Evolutionary conservation across 2,329 filamentous ascomycete genomes (phyloP).

Genomic region (Paraconiothyrium sp.): DNA sequence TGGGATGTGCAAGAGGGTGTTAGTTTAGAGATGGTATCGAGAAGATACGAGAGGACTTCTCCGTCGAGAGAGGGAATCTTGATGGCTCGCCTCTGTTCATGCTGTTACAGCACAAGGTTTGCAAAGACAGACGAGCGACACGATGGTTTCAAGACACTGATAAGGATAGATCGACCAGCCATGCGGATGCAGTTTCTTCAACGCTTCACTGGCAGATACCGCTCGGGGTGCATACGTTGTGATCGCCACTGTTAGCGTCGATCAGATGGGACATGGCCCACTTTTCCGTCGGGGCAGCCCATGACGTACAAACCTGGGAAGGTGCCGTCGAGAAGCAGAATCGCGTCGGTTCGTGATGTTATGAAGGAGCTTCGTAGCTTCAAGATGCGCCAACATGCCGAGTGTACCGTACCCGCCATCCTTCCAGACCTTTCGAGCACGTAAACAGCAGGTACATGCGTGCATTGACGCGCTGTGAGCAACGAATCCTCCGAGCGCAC

Average conservation of each 20-base stretch:
- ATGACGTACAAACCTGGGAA: not conserved
- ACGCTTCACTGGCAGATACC: not conserved
- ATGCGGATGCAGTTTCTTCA: not conserved
- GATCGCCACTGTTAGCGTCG: not conserved
- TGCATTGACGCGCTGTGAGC: slow-evolving; percentile 4
- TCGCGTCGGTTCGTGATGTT: no score
- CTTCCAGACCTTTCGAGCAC: not conserved
- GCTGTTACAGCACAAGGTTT: no score
- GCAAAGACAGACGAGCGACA: no score
- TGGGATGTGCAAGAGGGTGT: no score
- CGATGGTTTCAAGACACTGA: not conserved
- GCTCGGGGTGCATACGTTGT: not conserved
- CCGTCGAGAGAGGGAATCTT: no score
- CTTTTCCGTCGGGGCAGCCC: not conserved
- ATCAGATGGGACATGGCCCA: not conserved
- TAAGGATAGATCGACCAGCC: not conserved
- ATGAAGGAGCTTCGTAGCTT: not conserved
- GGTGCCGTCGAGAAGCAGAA: not conserved
- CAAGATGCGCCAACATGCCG: not conserved
- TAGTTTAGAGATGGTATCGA: no score
- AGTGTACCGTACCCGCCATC: not conserved
- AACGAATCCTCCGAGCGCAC: not conserved
- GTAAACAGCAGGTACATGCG: slow-evolving; percentile 7
- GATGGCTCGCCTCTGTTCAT: no score
- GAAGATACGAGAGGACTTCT: no score